A percentile compares a stretch with the other conserved stretches of the same genome.
Conservation (phyloP, 2,329 filamentous ascomycete species). For the Trichoderma atrobrunneum region DNA sequence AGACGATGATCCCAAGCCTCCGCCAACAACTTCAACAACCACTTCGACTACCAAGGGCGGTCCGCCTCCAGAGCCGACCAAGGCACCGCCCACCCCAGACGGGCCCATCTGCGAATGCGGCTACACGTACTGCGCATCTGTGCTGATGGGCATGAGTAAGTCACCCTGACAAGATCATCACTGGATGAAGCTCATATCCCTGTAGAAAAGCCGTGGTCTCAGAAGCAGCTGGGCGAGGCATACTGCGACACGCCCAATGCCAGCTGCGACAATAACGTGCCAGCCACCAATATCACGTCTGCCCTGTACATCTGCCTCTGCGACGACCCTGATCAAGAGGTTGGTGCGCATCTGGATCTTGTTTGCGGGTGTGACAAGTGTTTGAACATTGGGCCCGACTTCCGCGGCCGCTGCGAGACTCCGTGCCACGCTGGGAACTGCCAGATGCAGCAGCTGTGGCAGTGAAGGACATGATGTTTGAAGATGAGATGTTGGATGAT, state of each 20-base stretch:
- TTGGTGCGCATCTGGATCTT: slow-evolving; percentile 37
- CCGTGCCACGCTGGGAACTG: slow-evolving; percentile 32
- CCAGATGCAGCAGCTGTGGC: not conserved
- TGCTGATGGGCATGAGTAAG: slow-evolving; percentile 38
- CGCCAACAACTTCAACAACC: slow-evolving; percentile 16
- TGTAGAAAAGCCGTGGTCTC: slow-evolving; percentile 35
- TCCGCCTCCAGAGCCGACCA: slow-evolving; percentile 22
- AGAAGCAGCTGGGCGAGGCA: slow-evolving; percentile 33
- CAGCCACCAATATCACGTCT: slow-evolving; percentile 31
- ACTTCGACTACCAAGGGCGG: not conserved
- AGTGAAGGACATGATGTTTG: not conserved
- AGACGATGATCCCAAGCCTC: slow-evolving; percentile 21
- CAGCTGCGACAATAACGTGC: slow-evolving; percentile 31
- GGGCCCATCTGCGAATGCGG: slow-evolving; percentile 41
- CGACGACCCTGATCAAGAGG: slow-evolving; percentile 30
- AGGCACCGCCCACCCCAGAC: slow-evolving; percentile 24
- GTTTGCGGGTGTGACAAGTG: slow-evolving; percentile 41
- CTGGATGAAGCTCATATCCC: not conserved
- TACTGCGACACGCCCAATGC: slow-evolving; percentile 40
- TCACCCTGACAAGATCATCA: not conserved
- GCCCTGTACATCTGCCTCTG: slow-evolving; percentile 42
- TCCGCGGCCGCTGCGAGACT: slow-evolving; percentile 38
- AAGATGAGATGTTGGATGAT: not conserved
- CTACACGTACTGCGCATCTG: slow-evolving; percentile 42
- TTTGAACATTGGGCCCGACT: slow-evolving; percentile 40